phyloP scores from a whole-genome alignment of 768 basidiomycete genomes.

The Hygrocybe punicea region DNA sequence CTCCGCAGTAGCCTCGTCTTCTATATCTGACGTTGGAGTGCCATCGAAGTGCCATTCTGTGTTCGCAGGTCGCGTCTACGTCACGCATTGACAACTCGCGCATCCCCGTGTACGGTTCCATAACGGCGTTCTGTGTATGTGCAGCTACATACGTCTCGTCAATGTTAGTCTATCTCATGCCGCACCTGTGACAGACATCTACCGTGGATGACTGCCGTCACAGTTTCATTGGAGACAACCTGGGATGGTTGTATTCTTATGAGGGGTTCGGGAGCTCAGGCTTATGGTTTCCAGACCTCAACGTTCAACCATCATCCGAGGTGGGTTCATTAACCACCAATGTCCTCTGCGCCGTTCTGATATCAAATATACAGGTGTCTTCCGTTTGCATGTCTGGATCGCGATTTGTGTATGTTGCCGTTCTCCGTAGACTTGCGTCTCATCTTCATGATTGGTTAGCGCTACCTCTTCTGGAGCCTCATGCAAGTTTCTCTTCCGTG shows the following conservation, averaged over 20 bases:
- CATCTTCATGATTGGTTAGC: constrained; percentile 29
- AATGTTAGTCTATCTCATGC: not conserved
- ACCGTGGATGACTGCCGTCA: constrained; percentile 29
- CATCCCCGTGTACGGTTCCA: constrained; percentile 35
- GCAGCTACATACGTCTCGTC: not conserved
- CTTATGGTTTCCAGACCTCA: constrained; percentile 44
- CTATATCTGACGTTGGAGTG: not conserved
- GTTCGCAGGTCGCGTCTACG: constrained; percentile 40
- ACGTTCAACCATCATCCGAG: constrained; percentile 39
- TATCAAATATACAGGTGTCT: constrained; percentile 38
- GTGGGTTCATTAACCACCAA: constrained; percentile 25
- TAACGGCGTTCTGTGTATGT: constrained; percentile 50
- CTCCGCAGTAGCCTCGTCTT: not conserved
- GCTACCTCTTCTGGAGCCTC: constrained; percentile 56
- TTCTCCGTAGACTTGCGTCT: not conserved
- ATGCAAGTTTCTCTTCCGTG: constrained; percentile 49
- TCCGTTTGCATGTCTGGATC: constrained; percentile 49
- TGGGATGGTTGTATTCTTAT: constrained; percentile 49
- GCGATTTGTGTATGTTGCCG: constrained; percentile 44
- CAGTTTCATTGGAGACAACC: constrained; percentile 49
- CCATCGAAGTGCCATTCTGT: constrained; percentile 38
- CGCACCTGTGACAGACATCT: constrained; percentile 15
- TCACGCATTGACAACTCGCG: constrained; percentile 28
- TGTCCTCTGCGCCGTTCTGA: constrained; percentile 4
- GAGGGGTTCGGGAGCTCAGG: constrained; percentile 15